Base-by-base conservation (phyloP, 768 basidiomycete species). In the Rhizopogon sp. region DNA sequence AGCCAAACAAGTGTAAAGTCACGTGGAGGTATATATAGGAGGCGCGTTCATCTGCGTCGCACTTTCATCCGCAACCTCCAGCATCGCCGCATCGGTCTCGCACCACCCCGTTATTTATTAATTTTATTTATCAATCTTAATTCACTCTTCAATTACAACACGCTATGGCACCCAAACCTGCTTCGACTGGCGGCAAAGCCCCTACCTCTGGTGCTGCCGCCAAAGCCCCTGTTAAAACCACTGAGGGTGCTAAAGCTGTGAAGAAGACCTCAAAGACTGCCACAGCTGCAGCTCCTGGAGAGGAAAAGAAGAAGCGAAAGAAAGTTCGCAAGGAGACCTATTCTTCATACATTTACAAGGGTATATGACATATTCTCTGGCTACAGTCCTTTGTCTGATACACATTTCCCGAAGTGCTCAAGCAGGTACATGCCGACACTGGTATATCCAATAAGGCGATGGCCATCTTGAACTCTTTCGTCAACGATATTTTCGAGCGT, bases 371-470 rank as follows among this genome's bases (percentile, higher is more conserved):
- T 45, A 43, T 20, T 11, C 47, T 1, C 42, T 33, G 0, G 14
- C 41, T 25, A 43, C 43, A n/a, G 53, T 49, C 29, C 9, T 41
- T 39, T 25, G 11, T 59, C 16, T 25, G 25, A 25, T 25, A 62
- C 39, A 17, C 39, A 16, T 41, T 25, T 37, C 60, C 44, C 40
- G 17, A 20, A 93, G 93, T 95, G 64, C 83, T 96, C 58, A 93
- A 92, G 75, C 93, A 98, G 77, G 95, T 98, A 56, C 96, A 98
- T 79, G 93, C 95, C 50, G 96, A 98, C 68, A 98, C 93, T 50
- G 96, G 95, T 87, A 98, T 98, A 77, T 95, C 94, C 53, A 98
- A 97, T 85, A 96, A 96, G 80, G 93, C 93, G 20, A 95, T 96
- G 92, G 89, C 93, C 57, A 95, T 97, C 68, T 74, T 97, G 55